Conservation (phyloP, 345 rosid species). For the Sapria himalayana region DNA sequence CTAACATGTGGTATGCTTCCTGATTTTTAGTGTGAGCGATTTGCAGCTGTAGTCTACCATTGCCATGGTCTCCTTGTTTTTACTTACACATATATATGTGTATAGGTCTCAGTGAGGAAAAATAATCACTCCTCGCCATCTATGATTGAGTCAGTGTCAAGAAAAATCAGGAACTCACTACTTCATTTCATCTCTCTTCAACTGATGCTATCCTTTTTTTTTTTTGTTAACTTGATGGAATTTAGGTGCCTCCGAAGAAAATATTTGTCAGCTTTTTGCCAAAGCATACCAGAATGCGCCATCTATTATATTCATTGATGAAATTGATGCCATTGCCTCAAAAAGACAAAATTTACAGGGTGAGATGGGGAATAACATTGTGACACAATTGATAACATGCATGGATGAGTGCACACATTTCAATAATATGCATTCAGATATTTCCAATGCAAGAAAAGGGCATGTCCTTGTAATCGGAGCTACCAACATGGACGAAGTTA, state of each 20-base stretch:
- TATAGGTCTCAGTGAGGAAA: too few relatives aligned
- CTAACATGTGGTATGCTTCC: too few relatives aligned
- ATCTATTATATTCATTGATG: constrained; percentile 80
- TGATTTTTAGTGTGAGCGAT: too few relatives aligned
- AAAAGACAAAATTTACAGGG: constrained; percentile 73
- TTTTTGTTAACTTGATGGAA: constrained; percentile 2
- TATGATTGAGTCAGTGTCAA: too few relatives aligned
- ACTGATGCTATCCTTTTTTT: too few relatives aligned
- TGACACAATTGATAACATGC: constrained; percentile 77
- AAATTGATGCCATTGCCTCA: constrained; percentile 88
- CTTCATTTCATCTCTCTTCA: too few relatives aligned
- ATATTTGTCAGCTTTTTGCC: constrained; percentile 61
- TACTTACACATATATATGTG: too few relatives aligned
- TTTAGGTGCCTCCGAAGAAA: constrained; percentile 77
- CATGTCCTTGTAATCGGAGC: constrained; percentile 89
- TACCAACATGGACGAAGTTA: constrained; percentile 80
- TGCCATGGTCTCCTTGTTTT: too few relatives aligned
- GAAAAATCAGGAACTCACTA: too few relatives aligned
- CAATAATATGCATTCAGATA: constrained; percentile 12
- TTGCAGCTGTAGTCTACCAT: too few relatives aligned
- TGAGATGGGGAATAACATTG: constrained; percentile 85
- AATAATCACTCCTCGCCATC: too few relatives aligned
- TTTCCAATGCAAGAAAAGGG: constrained; percentile 19
- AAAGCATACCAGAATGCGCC: constrained; percentile 75
- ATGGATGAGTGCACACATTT: constrained; percentile 87